Conservation (phyloP, 768 basidiomycete genomes). For the Lentinula sp. region DNA sequence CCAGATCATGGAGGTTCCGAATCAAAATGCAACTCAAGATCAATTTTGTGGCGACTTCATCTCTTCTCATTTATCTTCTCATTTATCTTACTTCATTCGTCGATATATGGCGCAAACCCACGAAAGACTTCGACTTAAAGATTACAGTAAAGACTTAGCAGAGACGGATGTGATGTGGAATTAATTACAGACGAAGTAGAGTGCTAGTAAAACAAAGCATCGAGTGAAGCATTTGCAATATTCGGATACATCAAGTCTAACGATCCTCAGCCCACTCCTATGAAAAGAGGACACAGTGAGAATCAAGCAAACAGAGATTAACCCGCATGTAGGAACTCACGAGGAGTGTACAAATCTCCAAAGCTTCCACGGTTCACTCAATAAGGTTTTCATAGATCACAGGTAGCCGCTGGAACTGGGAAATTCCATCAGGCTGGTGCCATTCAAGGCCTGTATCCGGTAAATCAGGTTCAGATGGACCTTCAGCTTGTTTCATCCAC, state of each 20-base stretch:
- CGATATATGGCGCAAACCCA: too few species aligned
- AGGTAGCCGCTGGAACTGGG: too few species aligned
- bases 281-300: conserved; percentile 12
- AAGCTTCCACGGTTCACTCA: too few species aligned
- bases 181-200: neutral
- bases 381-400: too few species aligned
- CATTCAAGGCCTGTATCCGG: too few species aligned
- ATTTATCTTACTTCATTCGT: too few species aligned
- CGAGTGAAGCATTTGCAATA: neutral
- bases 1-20: neutral
- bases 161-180: neutral
- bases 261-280: conserved; percentile 95
- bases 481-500: too few species aligned
- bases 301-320: conserved; percentile 1
- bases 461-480: too few species aligned
- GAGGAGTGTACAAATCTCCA: neutral
- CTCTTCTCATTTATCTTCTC: too few species aligned
- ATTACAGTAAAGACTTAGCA: neutral
- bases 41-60: neutral
- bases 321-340: conserved; percentile 40
- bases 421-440: too few species aligned
- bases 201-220: neutral
- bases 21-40: too few species aligned
- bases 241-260: conserved; percentile 26
- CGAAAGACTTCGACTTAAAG: too few species aligned